Evolutionary conservation across 805 yeast genomes (phyloP).

Genomic region (Candida caryicola): DNA sequence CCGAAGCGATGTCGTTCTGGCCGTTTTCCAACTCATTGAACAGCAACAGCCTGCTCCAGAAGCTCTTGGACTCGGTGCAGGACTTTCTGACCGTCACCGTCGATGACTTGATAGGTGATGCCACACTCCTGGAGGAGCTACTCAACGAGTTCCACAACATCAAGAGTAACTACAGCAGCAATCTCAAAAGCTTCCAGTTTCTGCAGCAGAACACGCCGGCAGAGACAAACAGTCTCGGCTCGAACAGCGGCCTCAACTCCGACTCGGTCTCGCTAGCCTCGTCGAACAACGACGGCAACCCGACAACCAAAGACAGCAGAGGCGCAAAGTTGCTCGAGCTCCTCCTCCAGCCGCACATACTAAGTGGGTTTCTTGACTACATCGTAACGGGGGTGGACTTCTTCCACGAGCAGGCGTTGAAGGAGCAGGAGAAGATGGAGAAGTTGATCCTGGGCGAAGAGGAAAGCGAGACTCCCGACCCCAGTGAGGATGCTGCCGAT

Average conservation of each 20-base stretch:
- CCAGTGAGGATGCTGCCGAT: background rate
- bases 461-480: slow-evolving; percentile 1
- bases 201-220: slow-evolving; percentile 22
- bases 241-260: slow-evolving; percentile 12
- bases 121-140: slow-evolving; percentile 35
- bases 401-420: slow-evolving; percentile 29
- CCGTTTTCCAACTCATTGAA: slow-evolving; percentile 40
- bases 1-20: slow-evolving; percentile 41
- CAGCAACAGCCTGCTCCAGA: slow-evolving; percentile 38
- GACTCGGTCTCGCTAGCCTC: slow-evolving; percentile 36
- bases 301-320: slow-evolving; percentile 31
- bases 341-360: slow-evolving; percentile 72
- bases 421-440: slow-evolving; percentile 22
- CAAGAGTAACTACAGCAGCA: slow-evolving; percentile 33
- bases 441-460: slow-evolving; percentile 13
- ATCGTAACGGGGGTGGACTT: slow-evolving; percentile 52
- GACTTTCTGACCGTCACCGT: slow-evolving; percentile 32
- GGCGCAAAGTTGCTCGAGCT: slow-evolving; percentile 66
- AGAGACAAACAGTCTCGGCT: slow-evolving; percentile 10
- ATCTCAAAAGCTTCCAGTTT: slow-evolving; percentile 24
- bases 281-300: slow-evolving; percentile 27
- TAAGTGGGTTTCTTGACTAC: slow-evolving; percentile 65
- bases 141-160: slow-evolving; percentile 36
- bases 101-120: slow-evolving; percentile 33
- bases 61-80: slow-evolving; percentile 36